Percentiles rank a stretch among this genome's conserved stretches.
Evolutionary conservation across 345 rosid genomes (phyloP).

Genomic region (Eucalyptus polybractea): DNA sequence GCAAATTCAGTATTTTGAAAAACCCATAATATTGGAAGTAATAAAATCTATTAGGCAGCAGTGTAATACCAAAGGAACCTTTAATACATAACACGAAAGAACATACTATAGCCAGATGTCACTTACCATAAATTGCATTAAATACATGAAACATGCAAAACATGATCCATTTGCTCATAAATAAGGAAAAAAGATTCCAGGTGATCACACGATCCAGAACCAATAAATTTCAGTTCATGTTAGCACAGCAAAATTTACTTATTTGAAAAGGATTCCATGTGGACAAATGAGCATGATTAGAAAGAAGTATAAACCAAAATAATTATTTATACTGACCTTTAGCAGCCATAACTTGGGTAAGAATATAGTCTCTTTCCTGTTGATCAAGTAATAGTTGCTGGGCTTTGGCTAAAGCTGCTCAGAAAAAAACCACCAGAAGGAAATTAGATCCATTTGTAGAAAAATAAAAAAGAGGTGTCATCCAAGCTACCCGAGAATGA

Average conservation of each 20-base stretch:
- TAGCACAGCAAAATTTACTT: background rate
- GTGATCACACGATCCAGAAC: background rate
- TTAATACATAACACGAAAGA: background rate
- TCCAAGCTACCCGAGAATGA: background rate
- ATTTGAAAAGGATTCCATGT: background rate
- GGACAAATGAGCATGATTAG: background rate
- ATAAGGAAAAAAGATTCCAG: background rate
- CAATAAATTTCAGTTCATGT: background rate
- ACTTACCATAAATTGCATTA: background rate
- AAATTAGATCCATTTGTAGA: background rate
- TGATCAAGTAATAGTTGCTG: slow-evolving; percentile 71
- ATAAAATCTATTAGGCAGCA: background rate
- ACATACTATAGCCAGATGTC: background rate
- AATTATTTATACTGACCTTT: slow-evolving; percentile 38
- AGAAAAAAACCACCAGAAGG: slow-evolving; percentile 6
- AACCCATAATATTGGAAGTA: background rate
- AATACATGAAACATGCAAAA: background rate
- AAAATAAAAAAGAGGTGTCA: background rate
- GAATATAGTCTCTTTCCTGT: slow-evolving; percentile 87
- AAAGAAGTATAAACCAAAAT: background rate
- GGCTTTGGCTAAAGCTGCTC: slow-evolving; percentile 88
- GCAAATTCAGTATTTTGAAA: background rate
- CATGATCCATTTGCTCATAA: background rate
- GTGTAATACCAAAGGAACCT: background rate
- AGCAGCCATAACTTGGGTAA: slow-evolving; percentile 75